Percentiles rank a stretch among this genome's conserved stretches.
These are phyloP conservation scores for Myriangium duriaei DNA, from an alignment of 2,329 filamentous ascomycete species.

Conservation along the genomic window DNA sequence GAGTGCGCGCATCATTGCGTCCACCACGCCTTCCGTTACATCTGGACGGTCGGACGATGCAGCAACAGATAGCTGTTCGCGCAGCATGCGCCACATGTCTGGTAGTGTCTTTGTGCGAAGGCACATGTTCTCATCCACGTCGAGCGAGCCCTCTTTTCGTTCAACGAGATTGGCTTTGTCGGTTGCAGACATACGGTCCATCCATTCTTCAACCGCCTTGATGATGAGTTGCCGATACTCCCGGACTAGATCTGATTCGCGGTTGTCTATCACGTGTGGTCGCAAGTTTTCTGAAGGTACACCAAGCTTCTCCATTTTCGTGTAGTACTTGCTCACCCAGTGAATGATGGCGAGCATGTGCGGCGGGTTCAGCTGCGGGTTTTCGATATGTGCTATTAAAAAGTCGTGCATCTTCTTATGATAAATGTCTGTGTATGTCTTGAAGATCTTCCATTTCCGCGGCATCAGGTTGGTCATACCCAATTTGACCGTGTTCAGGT, in stretches of 20 bases:
- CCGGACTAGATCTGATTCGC: conserved; percentile 78
- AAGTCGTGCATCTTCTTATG: conserved; percentile 94
- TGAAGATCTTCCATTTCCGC: conserved; percentile 91
- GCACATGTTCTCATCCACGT: conserved; percentile 77
- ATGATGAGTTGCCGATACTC: conserved; percentile 95
- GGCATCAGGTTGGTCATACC: conserved; percentile 89
- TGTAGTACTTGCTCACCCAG: conserved; percentile 92
- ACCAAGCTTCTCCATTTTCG: conserved; percentile 86
- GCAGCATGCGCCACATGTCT: conserved; percentile 95
- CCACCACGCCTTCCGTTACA: conserved; percentile 87
- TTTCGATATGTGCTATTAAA: conserved; percentile 68
- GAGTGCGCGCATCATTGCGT: conserved; percentile 85
- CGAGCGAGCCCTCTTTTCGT: conserved; percentile 66
- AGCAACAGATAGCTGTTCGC: conserved; percentile 80
- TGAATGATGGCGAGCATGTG: conserved; percentile 87
- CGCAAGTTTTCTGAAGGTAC: conserved; percentile 62
- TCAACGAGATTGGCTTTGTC: conserved; percentile 73
- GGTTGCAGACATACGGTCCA: conserved; percentile 76
- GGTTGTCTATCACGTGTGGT: conserved; percentile 80
- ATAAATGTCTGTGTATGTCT: conserved; percentile 81
- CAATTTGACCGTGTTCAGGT: conserved; percentile 84
- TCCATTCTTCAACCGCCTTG: conserved; percentile 92
- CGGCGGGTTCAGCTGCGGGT: conserved; percentile 69
- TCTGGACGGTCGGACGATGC: conserved; percentile 75
- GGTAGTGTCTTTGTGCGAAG: conserved; percentile 85